phyloP scores from a whole-genome alignment of 108 stramenopile genomes.

The Fragilariopsis cylindrus region DNA sequence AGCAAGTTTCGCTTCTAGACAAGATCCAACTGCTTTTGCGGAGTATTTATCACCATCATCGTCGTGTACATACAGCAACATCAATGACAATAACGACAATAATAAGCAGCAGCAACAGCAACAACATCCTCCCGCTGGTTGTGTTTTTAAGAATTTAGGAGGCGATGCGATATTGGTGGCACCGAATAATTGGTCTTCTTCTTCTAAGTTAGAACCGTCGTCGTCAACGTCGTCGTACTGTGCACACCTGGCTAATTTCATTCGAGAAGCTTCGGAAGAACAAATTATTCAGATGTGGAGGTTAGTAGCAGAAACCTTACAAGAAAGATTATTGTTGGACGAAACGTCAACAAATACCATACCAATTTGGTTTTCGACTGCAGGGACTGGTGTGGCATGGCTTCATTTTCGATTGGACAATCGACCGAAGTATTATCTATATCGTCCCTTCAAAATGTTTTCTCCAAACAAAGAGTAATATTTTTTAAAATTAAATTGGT shows the following conservation, averaged over 20 bases:
- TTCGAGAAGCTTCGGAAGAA: constrained; percentile 44
- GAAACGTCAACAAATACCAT: background rate
- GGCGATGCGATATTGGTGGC: constrained; percentile 59
- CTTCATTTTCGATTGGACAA: constrained; percentile 80
- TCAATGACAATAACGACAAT: background rate
- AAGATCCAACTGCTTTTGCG: constrained; percentile 55
- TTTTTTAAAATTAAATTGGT: background rate
- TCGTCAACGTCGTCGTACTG: constrained; percentile 23
- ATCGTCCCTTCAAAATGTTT: constrained; percentile 43
- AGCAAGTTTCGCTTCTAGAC: constrained; percentile 46
- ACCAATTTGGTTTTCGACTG: constrained; percentile 77
- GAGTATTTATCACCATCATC: constrained; percentile 30
- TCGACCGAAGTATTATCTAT: constrained; percentile 84
- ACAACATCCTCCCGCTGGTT: constrained; percentile 18
- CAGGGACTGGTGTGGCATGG: constrained; percentile 82
- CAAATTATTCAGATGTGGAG: constrained; percentile 58
- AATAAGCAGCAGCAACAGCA: background rate
- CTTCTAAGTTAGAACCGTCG: background rate
- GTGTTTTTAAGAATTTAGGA: constrained; percentile 65
- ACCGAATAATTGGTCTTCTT: constrained; percentile 34
- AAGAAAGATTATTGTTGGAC: constrained; percentile 25
- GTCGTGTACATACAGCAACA: constrained; percentile 1
- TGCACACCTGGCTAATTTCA: constrained; percentile 62
- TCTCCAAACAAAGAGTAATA: background rate
- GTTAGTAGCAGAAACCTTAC: constrained; percentile 37